Conservation (phyloP, 257 asterid genomes). For the Solanum acaule region DNA sequence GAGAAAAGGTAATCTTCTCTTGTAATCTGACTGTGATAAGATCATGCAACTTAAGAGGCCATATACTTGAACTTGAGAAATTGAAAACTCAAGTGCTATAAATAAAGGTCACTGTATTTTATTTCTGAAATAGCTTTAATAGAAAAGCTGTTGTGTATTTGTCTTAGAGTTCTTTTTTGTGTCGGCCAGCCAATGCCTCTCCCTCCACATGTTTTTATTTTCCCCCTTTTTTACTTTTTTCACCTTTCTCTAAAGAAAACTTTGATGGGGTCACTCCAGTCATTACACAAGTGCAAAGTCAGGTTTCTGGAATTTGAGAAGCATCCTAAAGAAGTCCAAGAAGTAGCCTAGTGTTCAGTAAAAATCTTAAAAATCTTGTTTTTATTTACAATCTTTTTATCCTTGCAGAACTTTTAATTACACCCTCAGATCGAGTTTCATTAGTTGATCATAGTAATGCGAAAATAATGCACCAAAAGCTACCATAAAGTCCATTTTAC, state of each 20-base stretch:
- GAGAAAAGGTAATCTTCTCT: not conserved
- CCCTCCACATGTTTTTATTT: not conserved
- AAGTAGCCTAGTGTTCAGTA: not conserved
- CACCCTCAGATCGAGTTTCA: no score
- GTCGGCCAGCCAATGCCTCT: not conserved
- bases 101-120: not conserved
- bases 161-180: not conserved
- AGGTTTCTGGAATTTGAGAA: conserved; percentile 16
- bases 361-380: not conserved
- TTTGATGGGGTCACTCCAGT: not conserved
- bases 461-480: conserved; percentile 4
- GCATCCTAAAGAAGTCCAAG: conserved; percentile 13
- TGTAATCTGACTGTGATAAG: not conserved
- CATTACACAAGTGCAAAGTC: not conserved
- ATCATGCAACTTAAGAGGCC: not conserved
- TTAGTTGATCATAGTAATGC: no score
- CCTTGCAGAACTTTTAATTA: not conserved
- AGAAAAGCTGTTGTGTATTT: not conserved
- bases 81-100: not conserved
- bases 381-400: not conserved
- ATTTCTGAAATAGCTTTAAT: not conserved
- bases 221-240: not conserved
- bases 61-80: not conserved
- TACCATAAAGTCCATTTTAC: conserved; percentile 9
- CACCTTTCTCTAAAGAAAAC: not conserved